These are phyloP conservation scores for Pelargonium myrrhifolium DNA, from an alignment of 441 rosid species.

Conservation along the genomic window DNA sequence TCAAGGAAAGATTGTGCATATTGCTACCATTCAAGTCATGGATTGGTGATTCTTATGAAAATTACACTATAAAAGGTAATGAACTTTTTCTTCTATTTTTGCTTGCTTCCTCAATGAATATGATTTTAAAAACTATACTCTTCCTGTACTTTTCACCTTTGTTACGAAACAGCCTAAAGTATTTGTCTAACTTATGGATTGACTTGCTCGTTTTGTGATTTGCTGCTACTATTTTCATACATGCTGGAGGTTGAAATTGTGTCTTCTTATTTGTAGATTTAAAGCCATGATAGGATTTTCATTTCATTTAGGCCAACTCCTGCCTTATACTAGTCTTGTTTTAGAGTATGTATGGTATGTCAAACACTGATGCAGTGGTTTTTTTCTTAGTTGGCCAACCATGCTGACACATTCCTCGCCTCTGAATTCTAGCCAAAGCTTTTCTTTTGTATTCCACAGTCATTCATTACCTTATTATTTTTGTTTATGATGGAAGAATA, in stretches of 20 bases:
- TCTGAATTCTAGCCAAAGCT: no score
- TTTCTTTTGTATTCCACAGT: no score
- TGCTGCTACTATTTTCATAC: neutral
- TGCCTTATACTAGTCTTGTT: neutral
- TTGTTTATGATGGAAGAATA: neutral
- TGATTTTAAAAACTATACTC: neutral
- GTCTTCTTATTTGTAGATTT: neutral
- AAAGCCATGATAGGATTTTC: neutral
- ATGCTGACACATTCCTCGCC: no score
- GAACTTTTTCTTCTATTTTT: slow-evolving; percentile 1
- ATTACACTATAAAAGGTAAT: slow-evolving; percentile 57
- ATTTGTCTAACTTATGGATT: neutral
- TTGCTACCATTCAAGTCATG: slow-evolving; percentile 50
- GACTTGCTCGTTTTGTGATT: neutral
- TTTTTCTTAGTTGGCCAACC: no score
- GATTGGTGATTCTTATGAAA: slow-evolving; percentile 41
- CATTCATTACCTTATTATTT: neutral
- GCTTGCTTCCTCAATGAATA: no score
- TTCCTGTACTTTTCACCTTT: neutral
- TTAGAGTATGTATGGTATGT: neutral
- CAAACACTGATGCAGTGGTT: neutral
- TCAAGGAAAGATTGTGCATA: slow-evolving; percentile 47
- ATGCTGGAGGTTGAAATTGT: neutral
- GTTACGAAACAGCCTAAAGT: neutral
- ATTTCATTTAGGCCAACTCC: neutral